Conservation (phyloP, 768 basidiomycete species). For the Tulasnella sp. region DNA sequence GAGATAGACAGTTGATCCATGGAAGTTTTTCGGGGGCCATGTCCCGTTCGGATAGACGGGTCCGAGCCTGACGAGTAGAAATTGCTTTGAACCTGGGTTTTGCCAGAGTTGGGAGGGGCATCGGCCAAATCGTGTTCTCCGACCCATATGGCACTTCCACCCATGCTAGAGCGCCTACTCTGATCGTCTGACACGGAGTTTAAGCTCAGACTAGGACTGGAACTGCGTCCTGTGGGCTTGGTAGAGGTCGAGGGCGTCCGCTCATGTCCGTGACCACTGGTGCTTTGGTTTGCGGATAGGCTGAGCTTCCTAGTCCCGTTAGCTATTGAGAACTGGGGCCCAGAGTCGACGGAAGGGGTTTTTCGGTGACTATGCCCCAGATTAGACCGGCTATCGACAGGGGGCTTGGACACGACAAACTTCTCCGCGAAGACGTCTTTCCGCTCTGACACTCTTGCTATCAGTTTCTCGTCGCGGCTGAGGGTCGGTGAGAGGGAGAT, state of each 20-base stretch:
- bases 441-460: constrained; percentile 81
- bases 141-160: constrained; percentile 9
- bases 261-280: not conserved
- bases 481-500: constrained; percentile 64
- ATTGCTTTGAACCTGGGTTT: not conserved
- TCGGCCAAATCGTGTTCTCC: constrained; percentile 1
- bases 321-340: not conserved
- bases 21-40: not conserved
- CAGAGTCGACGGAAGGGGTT: not conserved
- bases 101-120: not conserved
- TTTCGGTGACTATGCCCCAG: constrained; percentile 2
- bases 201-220: constrained; percentile 4
- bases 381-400: not conserved
- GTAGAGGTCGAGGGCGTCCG: not conserved
- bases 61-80: not conserved
- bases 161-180: not conserved
- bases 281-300: not conserved
- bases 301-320: constrained; percentile 9
- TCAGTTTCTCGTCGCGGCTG: constrained; percentile 68
- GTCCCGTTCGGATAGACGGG: not conserved
- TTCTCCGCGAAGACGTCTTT: constrained; percentile 88
- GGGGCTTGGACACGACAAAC: constrained; percentile 33
- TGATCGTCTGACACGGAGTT: constrained; percentile 8
- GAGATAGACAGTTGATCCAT: constrained; percentile 10
- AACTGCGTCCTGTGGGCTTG: not conserved